Evolutionary conservation across 2,329 filamentous ascomycete species (phyloP).

Genomic region (Dothistroma pini): DNA sequence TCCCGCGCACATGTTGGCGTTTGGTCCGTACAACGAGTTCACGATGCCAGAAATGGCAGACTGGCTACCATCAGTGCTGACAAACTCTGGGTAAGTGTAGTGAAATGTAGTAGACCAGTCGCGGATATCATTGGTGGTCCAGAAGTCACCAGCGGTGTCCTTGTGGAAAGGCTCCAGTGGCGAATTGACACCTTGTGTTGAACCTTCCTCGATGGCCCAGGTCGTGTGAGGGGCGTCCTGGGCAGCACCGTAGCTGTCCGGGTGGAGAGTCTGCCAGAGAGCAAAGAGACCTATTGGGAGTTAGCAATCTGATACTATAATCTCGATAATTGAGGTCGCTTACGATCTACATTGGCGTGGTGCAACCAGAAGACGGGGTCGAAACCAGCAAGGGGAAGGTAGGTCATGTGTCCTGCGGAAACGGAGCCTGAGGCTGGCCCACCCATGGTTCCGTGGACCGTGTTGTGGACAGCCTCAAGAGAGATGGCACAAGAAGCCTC

Average conservation of each 20-base stretch:
- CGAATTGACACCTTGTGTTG: slow-evolving; percentile 37
- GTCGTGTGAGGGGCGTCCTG: slow-evolving; percentile 53
- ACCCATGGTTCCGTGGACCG: slow-evolving; percentile 32
- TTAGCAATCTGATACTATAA: not conserved
- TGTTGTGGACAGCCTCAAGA: slow-evolving; percentile 37
- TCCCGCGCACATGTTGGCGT: slow-evolving; percentile 15
- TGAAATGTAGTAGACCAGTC: slow-evolving; percentile 63
- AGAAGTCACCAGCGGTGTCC: slow-evolving; percentile 54
- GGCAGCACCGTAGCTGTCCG: slow-evolving; percentile 62
- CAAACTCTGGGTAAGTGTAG: slow-evolving; percentile 70
- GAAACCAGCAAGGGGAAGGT: slow-evolving; percentile 66
- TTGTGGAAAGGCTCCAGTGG: slow-evolving; percentile 58
- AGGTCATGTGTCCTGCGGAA: slow-evolving; percentile 61
- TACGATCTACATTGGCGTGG: slow-evolving; percentile 68
- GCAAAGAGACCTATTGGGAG: slow-evolving; percentile 54
- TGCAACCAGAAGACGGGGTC: slow-evolving; percentile 81
- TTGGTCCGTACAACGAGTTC: slow-evolving; percentile 56
- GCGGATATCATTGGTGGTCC: slow-evolving; percentile 62
- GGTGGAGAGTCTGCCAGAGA: slow-evolving; percentile 73
- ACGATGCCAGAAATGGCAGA: slow-evolving; percentile 42
- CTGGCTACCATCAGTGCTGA: slow-evolving; percentile 45
- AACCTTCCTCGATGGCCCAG: slow-evolving; percentile 57
- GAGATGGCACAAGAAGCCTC: slow-evolving; percentile 29
- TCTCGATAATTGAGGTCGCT: not conserved
- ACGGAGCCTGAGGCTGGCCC: slow-evolving; percentile 21